Base-by-base conservation (phyloP, 2,329 filamentous ascomycete species). In the Colletotrichum liriopes region DNA sequence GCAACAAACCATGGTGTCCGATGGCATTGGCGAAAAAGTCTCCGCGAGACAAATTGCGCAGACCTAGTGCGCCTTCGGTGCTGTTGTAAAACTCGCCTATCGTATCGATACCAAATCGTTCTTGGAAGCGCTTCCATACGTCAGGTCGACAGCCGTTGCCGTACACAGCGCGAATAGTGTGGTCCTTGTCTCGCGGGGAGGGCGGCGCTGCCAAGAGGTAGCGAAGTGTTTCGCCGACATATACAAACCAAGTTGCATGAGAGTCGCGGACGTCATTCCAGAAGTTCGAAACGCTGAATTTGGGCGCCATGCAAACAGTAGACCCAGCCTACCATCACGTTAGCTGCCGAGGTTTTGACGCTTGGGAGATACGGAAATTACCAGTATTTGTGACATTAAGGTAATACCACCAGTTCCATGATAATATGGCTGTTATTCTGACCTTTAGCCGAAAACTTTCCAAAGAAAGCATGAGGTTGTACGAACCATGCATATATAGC, bases 81-180 rank as follows among this genome's bases (percentile, higher is more conserved):
- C 91, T 93, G 79, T 92, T 93, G 85, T 94, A 95, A 82, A 95
- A 94, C 80, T 95, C 93, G 72, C 84, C 85, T 2, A 95, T 89
- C 37, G 88, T 86, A 16, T 86, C 81, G 74, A 93, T 87, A 63
- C 87, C 59, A 2, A 72, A 72, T 2, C 65, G 45, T 18, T 72
- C 87, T 51, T 87, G 82, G 79, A 93, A 93, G 29, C 86, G 84
- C 39, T 85, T 81, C 92, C 92, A 94, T 1, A 93, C 89, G 76
- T 94, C 92, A 0, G 91, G 91, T 1, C 91, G 86, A 76, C 93
- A 84, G 1, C 91, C 91, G 77, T 93, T 93, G 69, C 91, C 91
- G 76, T 87, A 91, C 82, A 92, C 91, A 62, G 84, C 82, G 71
- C 86, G 86, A 14, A 93, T 85, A 5, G 82, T 83, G 81, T 93